phyloP scores from a whole-genome alignment of 352 stramenopile genomes.

The Pythium rishiriense region DNA sequence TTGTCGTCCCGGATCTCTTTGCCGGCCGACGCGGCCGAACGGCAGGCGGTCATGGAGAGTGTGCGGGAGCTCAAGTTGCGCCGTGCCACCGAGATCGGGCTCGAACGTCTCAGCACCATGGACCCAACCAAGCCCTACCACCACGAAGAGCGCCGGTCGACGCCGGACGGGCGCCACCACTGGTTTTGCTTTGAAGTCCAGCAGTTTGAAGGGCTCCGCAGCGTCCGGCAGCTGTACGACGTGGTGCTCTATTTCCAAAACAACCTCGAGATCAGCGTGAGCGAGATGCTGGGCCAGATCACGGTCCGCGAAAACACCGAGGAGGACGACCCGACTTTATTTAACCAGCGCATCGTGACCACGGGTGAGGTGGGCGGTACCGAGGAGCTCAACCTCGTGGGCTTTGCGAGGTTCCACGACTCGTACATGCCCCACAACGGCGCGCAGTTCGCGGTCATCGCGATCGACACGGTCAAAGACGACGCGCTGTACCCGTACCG shows the following conservation, averaged over 20 bases:
- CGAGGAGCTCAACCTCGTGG: conserved; percentile 41
- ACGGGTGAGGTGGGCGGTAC: conserved; percentile 22
- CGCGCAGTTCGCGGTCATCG: conserved; percentile 30
- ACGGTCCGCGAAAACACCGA: conserved; percentile 40
- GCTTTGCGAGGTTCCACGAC: conserved; percentile 17
- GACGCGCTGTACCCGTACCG: conserved; percentile 49
- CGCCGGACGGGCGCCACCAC: conserved; percentile 8
- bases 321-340: conserved; percentile 16
- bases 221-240: conserved; percentile 37
- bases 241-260: conserved; percentile 30
- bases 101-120: conserved; percentile 1
- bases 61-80: conserved; percentile 19
- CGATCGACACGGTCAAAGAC: conserved; percentile 42
- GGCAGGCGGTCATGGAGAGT: conserved; percentile 5
- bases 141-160: conserved; percentile 11
- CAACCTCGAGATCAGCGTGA: conserved; percentile 47
- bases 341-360: conserved; percentile 34
- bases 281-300: conserved; percentile 40
- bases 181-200: conserved; percentile 34
- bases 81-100: conserved; percentile 4
- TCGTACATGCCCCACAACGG: conserved; percentile 10
- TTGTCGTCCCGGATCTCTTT: conserved; percentile 17
- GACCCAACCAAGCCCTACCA: conserved; percentile 18
- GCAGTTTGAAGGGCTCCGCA: conserved; percentile 36
- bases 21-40: not conserved